phyloP scores from a whole-genome alignment of 306 rosid genomes.

The Pyrus communis region DNA sequence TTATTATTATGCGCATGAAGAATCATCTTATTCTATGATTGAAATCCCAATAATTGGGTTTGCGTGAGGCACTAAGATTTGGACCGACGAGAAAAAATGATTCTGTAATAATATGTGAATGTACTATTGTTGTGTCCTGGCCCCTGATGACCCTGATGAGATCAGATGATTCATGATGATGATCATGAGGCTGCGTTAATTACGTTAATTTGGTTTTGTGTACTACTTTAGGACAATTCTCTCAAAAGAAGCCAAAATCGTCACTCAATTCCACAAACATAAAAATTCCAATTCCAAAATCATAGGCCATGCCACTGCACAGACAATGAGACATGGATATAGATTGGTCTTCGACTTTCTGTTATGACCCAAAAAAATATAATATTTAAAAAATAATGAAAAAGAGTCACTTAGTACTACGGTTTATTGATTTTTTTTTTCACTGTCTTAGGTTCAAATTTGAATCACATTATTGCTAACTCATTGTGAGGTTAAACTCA shows the following conservation, averaged over 20 bases:
- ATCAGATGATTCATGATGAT: background rate
- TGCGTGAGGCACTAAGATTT: background rate
- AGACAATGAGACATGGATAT: background rate
- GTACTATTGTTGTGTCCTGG: background rate
- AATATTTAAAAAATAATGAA: too few relatives aligned
- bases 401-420: too few relatives aligned
- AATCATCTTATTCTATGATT: background rate
- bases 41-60: constrained; percentile 6
- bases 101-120: constrained; percentile 31
- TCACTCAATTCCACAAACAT: constrained; percentile 21
- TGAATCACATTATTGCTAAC: too few relatives aligned
- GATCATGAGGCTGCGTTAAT: background rate
- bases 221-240: background rate
- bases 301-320: background rate
- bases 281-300: constrained; percentile 5
- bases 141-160: background rate
- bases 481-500: too few relatives aligned
- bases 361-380: background rate
- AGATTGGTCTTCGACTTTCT: background rate
- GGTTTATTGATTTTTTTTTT: too few relatives aligned
- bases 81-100: constrained; percentile 22
- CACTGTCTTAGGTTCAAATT: too few relatives aligned
- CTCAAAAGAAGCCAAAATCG: constrained; percentile 47
- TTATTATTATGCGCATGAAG: constrained; percentile 2
- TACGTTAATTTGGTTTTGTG: background rate